Evolutionary conservation across 768 basidiomycete genomes (phyloP).

Genomic region (Psilocybe tampanensis): DNA sequence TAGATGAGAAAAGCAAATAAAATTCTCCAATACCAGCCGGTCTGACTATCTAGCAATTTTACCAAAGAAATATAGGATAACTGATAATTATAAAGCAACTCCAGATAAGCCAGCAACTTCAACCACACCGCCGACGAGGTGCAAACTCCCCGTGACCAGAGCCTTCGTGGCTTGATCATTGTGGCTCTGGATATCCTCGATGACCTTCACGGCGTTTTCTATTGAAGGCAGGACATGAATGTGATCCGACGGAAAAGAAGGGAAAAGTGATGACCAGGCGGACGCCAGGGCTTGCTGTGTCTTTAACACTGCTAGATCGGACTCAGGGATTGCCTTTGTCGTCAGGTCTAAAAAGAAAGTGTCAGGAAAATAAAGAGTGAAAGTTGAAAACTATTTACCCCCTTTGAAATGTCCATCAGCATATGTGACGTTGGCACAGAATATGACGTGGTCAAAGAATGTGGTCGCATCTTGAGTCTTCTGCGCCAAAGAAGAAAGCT

Average conservation of each 20-base stretch:
- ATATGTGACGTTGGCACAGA: constrained; percentile 97
- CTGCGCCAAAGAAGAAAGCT: constrained; percentile 43
- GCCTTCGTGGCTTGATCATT: constrained; percentile 46
- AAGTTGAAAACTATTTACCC: constrained; percentile 51
- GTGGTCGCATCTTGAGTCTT: constrained; percentile 33
- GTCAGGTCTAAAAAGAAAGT: constrained; percentile 66
- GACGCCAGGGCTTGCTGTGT: constrained; percentile 76
- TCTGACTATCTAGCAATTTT: not conserved
- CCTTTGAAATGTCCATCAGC: constrained; percentile 87
- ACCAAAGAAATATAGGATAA: not conserved
- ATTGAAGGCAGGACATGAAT: constrained; percentile 87
- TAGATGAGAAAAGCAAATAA: not conserved
- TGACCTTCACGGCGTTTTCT: constrained; percentile 79
- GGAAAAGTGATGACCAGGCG: constrained; percentile 70
- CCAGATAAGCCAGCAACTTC: constrained; percentile 87
- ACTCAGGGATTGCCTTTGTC: constrained; percentile 61
- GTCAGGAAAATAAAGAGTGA: not conserved
- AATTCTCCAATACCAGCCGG: not conserved
- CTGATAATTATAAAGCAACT: constrained; percentile 50
- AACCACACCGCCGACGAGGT: constrained; percentile 91
- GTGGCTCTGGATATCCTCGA: constrained; percentile 45
- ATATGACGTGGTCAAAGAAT: constrained; percentile 87
- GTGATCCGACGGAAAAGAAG: constrained; percentile 57
- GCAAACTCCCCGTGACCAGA: constrained; percentile 91
- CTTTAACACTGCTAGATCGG: constrained; percentile 65